A percentile compares a stretch with the other conserved stretches of the same genome.
Evolutionary conservation across 768 basidiomycete genomes (phyloP).

Genomic region (Russula vinacea): DNA sequence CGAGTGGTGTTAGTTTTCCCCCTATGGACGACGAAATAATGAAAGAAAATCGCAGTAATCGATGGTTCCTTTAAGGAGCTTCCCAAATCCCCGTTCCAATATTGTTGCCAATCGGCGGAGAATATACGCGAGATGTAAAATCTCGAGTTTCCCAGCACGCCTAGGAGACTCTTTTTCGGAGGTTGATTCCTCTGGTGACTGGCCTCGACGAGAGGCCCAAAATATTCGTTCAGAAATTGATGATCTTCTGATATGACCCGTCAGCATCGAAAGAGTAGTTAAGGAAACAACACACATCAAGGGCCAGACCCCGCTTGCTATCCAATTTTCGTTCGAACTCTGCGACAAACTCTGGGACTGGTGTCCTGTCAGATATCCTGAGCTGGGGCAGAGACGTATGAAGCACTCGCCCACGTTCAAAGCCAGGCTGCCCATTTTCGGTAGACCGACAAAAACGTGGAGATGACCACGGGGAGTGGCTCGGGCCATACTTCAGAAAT

Average conservation of each 20-base stretch:
- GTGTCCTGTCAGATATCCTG: too few species aligned
- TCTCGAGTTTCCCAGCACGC: not conserved
- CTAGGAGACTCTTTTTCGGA: not conserved
- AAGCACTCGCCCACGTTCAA: too few species aligned
- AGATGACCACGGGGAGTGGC: too few species aligned
- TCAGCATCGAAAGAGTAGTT: not conserved
- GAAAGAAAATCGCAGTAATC: not conserved
- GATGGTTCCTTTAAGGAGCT: not conserved
- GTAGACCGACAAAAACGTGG: too few species aligned
- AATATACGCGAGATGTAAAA: not conserved
- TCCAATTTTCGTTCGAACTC: not conserved
- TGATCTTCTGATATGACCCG: too few species aligned
- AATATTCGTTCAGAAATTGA: not conserved
- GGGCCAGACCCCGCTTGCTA: not conserved
- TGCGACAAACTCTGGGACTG: constrained; percentile 1
- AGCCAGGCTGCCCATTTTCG: too few species aligned
- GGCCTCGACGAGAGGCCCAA: not conserved
- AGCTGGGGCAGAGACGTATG: too few species aligned
- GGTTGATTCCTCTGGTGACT: not conserved
- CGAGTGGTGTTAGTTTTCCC: not conserved
- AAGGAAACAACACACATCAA: not conserved
- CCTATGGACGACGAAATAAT: not conserved
- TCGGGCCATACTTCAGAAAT: too few species aligned
- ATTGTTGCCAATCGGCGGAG: not conserved
- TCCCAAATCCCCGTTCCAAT: not conserved